Base-by-base conservation (phyloP, 2,329 filamentous ascomycete genomes). In the Phaeophleospora eucalypticola region DNA sequence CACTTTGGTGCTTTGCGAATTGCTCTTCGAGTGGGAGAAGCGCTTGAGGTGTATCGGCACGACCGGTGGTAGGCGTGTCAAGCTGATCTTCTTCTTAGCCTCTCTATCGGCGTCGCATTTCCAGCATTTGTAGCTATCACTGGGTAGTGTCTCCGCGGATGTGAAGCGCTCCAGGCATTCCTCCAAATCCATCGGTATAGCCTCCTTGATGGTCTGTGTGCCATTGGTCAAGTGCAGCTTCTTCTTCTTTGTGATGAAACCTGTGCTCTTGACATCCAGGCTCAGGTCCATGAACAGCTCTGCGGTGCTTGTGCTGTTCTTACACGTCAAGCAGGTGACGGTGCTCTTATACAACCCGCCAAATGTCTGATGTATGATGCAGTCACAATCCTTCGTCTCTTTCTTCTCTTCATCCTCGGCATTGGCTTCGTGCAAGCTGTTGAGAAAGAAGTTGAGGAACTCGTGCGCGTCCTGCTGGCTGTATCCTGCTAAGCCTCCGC, bases 401-500 rank as follows among this genome's bases (percentile, higher is more conserved):
- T 41, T 62, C 54, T 37, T 54, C 24, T 65, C 63, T 12, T 65
- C 61, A 38, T 62, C 60, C 27, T 65, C 84, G 33, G 79, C 78
- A 58, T 90, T 93, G 34, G 89, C 74, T 8, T 72, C 82, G 64
- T 96, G 91, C 14, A 98, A 77, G 59, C 93, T 87, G 70, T 96
- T 91, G 29, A 94, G 85, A 27, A 97, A 79, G 63, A 95, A 96
- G 65, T 95, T 89, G 67, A 96, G 94, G 70, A 95, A 97, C 66
- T 97, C 91, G 64, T 97, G 91, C 0, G 91, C 91, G 64, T 97
- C 91, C 71, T 97, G 91, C 68, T 97, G 91, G 61, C 90, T 88
- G 60, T 94, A 95, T 9, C 90, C 93, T 1, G 91, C 88, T 17
- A 76, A 62, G 15, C 79, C 83, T 70, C 76, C 64, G 72, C 72